phyloP scores from a whole-genome alignment of 2,329 filamentous ascomycete species.

The Pleurostoma richardsiae region DNA sequence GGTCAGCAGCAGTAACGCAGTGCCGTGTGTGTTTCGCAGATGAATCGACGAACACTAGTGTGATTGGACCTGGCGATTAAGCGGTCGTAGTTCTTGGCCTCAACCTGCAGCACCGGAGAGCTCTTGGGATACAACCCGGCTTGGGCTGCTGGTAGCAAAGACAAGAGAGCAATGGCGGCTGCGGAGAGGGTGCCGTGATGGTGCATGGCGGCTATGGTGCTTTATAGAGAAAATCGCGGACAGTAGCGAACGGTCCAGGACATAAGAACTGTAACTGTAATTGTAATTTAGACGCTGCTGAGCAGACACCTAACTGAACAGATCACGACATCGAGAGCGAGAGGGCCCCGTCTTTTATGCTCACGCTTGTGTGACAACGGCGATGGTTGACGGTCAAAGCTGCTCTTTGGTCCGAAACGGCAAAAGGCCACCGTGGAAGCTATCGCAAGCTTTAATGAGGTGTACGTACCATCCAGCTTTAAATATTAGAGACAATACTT shows the following conservation, averaged over 20 bases:
- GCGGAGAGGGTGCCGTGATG: slow-evolving; percentile 49
- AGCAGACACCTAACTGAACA: too few species aligned
- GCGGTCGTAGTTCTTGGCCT: slow-evolving; percentile 71
- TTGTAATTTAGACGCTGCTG: too few species aligned
- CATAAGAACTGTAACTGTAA: too few species aligned
- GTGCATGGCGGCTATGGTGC: slow-evolving; percentile 33
- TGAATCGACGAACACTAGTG: slow-evolving; percentile 44
- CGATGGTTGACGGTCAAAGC: neutral
- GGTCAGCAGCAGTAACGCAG: too few species aligned
- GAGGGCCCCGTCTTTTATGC: too few species aligned
- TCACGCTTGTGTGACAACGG: neutral
- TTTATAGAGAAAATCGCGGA: slow-evolving; percentile 21
- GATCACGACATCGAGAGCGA: too few species aligned
- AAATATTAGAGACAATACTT: too few species aligned
- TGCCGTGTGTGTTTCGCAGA: neutral
- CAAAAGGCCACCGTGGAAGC: slow-evolving; percentile 41
- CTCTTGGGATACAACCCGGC: slow-evolving; percentile 79
- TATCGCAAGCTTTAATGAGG: neutral
- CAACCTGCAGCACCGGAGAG: slow-evolving; percentile 81
- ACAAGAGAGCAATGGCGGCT: slow-evolving; percentile 57
- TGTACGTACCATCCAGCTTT: too few species aligned
- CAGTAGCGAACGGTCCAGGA: too few species aligned
- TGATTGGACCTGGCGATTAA: slow-evolving; percentile 86
- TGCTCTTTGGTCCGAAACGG: neutral
- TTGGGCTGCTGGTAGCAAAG: slow-evolving; percentile 58